Conservation (phyloP, 2,329 filamentous ascomycete species). For the Xylariales sp. region DNA sequence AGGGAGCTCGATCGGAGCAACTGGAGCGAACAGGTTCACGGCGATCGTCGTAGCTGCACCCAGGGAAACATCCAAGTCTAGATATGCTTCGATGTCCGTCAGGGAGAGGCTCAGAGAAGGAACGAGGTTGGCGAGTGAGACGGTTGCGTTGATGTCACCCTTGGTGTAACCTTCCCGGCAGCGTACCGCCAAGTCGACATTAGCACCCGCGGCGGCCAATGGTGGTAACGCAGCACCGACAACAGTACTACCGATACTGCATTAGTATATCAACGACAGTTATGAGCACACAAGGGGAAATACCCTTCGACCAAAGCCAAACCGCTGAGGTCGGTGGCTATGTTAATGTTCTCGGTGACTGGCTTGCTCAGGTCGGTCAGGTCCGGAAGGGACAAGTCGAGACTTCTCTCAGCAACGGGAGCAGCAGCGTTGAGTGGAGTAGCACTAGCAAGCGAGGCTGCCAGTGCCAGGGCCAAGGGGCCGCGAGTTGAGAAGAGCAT, state of each 20-base stretch:
- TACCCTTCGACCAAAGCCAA: constrained; percentile 19
- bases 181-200: constrained; percentile 25
- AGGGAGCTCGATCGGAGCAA: constrained; percentile 37
- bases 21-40: constrained; percentile 43
- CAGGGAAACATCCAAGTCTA: constrained; percentile 43
- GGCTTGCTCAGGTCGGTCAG: constrained; percentile 18
- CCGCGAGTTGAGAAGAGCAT: constrained; percentile 27
- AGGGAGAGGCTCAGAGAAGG: constrained; percentile 43
- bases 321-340: constrained; percentile 22
- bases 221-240: constrained; percentile 3
- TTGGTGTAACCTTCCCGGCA: constrained; percentile 47
- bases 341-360: constrained; percentile 18
- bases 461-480: constrained; percentile 26
- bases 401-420: constrained; percentile 11
- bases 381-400: constrained; percentile 12
- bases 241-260: constrained; percentile 17
- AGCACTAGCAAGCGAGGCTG: constrained; percentile 23
- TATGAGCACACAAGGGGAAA: no score
- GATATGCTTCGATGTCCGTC: constrained; percentile 44
- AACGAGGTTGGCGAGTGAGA: constrained; percentile 35
- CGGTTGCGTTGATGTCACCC: constrained; percentile 40
- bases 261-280: no score
- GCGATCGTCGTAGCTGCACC: constrained; percentile 43
- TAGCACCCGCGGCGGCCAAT: constrained; percentile 1
- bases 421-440: constrained; percentile 13